Conservation (phyloP, 345 rosid genomes). For the Lumnitzera racemosa region DNA sequence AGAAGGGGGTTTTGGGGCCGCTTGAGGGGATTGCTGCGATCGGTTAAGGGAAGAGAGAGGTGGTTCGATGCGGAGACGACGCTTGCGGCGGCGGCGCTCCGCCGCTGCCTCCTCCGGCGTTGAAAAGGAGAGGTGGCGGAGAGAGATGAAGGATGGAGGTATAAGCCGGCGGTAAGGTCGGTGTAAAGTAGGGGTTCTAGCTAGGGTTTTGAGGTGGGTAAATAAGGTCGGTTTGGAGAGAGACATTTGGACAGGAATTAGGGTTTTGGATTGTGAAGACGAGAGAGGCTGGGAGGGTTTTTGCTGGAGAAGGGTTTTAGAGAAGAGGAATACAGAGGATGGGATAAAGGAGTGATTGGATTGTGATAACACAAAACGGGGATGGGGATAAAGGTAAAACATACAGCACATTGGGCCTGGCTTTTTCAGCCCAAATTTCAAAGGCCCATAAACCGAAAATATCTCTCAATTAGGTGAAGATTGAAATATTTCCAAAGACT, state of each 20-base stretch:
- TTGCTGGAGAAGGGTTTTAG: conserved; percentile 23
- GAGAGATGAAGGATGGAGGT: conserved; percentile 11
- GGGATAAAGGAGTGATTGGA: no score
- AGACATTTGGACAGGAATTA: conserved; percentile 28
- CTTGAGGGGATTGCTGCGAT: conserved; percentile 31
- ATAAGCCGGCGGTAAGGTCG: conserved; percentile 15
- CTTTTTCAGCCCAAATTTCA: no score
- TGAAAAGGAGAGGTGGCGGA: conserved; percentile 58
- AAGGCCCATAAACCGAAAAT: no score
- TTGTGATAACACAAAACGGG: no score
- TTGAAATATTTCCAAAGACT: no score
- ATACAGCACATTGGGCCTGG: no score
- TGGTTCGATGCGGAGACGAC: conserved; percentile 79
- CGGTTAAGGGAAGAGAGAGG: conserved; percentile 63
- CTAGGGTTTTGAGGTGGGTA: conserved; percentile 34
- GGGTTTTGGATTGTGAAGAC: neutral
- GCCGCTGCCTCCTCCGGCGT: conserved; percentile 89
- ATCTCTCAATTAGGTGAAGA: no score
- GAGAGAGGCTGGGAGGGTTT: neutral
- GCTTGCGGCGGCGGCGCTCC: conserved; percentile 84
- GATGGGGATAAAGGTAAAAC: no score
- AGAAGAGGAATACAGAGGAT: neutral
- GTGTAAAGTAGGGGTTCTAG: conserved; percentile 16
- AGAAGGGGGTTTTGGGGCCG: conserved; percentile 43
- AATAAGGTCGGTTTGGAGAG: conserved; percentile 46